Conservation (phyloP, 805 yeast genomes). For the Lachancea kluyveri region DNA sequence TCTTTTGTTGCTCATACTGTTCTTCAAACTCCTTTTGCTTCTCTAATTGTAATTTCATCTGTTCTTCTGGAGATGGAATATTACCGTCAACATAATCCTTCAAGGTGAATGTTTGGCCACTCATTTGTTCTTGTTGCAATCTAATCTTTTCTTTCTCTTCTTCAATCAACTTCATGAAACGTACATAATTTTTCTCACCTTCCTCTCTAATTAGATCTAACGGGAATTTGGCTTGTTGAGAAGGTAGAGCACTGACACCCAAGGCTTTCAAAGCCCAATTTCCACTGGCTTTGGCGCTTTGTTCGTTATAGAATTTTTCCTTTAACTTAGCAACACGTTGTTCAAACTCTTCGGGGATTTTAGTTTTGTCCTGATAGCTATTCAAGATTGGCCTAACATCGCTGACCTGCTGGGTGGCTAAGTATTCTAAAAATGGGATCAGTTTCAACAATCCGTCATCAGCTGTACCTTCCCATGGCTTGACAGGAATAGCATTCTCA, state of each 20-base stretch:
- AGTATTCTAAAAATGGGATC: constrained; percentile 90
- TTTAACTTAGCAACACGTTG: constrained; percentile 73
- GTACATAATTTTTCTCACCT: constrained; percentile 83
- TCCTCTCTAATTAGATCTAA: constrained; percentile 85
- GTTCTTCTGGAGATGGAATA: constrained; percentile 68
- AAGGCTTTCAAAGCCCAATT: constrained; percentile 55
- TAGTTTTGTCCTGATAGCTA: constrained; percentile 59
- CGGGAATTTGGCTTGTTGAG: constrained; percentile 45
- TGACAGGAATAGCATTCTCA: constrained; percentile 83
- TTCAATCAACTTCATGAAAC: constrained; percentile 72
- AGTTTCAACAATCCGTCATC: constrained; percentile 75
- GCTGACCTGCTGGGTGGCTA: constrained; percentile 77
- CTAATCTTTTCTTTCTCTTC: constrained; percentile 66
- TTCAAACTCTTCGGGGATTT: constrained; percentile 74
- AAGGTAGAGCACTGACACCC: constrained; percentile 40
- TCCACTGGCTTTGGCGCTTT: constrained; percentile 35
- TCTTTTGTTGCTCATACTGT: constrained; percentile 27
- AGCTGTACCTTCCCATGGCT: constrained; percentile 80
- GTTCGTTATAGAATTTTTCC: constrained; percentile 59
- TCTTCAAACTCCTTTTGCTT: constrained; percentile 36
- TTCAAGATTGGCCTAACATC: constrained; percentile 87
- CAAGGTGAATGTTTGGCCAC: constrained; percentile 76
- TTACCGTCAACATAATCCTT: constrained; percentile 83
- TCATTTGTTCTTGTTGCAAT: constrained; percentile 73
- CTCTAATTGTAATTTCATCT: constrained; percentile 37